Evolutionary conservation across 805 yeast species (phyloP).

Genomic region (Suhomyces sp.): DNA sequence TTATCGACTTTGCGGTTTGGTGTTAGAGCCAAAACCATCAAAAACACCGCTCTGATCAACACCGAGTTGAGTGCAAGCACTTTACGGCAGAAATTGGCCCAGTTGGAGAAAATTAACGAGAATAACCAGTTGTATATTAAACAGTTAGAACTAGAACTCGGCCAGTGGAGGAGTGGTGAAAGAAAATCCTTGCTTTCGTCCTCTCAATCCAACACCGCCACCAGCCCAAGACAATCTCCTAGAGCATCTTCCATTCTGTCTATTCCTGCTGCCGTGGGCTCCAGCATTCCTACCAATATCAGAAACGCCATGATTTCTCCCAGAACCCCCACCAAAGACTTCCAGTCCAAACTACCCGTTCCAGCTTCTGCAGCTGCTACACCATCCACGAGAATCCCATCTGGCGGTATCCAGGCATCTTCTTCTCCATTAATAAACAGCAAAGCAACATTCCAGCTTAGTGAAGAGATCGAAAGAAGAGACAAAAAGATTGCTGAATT

Average conservation of each 20-base stretch:
- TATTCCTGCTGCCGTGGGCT: not conserved
- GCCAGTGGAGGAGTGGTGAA: conserved; percentile 32
- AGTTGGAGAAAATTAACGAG: conserved; percentile 33
- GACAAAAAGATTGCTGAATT: conserved; percentile 29
- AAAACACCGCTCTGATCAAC: conserved; percentile 63
- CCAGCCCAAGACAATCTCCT: not conserved
- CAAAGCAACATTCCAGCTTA: conserved; percentile 4
- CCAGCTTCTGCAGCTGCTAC: conserved; percentile 4
- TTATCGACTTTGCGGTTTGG: conserved; percentile 74
- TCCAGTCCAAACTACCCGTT: conserved; percentile 10
- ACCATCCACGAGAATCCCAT: not conserved
- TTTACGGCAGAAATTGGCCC: conserved; percentile 38
- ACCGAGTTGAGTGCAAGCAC: conserved; percentile 53
- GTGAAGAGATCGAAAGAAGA: conserved; percentile 24
- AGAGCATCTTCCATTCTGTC: not conserved
- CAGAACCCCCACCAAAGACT: conserved; percentile 13
- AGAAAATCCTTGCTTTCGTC: conserved; percentile 5
- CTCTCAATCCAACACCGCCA: not conserved
- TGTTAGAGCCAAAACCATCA: conserved; percentile 62
- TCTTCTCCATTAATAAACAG: conserved; percentile 4
- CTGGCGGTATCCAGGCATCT: conserved; percentile 7
- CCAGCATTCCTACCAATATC: conserved; percentile 4
- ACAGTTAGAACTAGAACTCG: conserved; percentile 42
- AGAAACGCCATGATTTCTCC: conserved; percentile 9
- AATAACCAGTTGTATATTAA: conserved; percentile 30